Percentiles rank a stretch among this genome's conserved stretches.
These are phyloP conservation scores for Cladophialophora exuberans DNA, from an alignment of 2,329 filamentous ascomycete genomes.

Conservation along the genomic window DNA sequence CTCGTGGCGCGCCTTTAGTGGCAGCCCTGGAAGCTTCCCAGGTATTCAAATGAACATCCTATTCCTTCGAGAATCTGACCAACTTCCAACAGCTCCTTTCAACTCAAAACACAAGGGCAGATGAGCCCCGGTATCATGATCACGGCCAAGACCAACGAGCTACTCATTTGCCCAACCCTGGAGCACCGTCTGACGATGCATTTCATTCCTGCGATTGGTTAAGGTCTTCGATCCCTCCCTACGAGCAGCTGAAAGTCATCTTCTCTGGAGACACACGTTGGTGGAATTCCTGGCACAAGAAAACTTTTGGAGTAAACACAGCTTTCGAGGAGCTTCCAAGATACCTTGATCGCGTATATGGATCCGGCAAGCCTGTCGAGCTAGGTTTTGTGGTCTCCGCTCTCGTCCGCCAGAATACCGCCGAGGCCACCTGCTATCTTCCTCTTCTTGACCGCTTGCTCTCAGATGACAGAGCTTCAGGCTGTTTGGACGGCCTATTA, in stretches of 20 bases:
- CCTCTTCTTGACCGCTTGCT: conserved; percentile 16
- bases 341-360: conserved; percentile 4
- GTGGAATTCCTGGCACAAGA: conserved; percentile 16
- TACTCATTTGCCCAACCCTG: not conserved
- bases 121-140: not conserved
- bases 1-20: conserved; percentile 5
- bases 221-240: conserved; percentile 1
- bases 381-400: conserved; percentile 16
- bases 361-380: not conserved
- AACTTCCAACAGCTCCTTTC: conserved; percentile 5
- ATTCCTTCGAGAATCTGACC: not conserved
- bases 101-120: not conserved
- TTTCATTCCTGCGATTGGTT: conserved; percentile 1
- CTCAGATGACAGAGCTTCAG: conserved; percentile 2
- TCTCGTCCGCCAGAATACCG: conserved; percentile 8
- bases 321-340: conserved; percentile 1
- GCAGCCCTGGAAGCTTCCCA: conserved; percentile 7
- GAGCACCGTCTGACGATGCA: not conserved
- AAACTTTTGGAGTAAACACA: conserved; percentile 9
- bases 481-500: conserved; percentile 5
- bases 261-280: conserved; percentile 7
- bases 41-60: not conserved
- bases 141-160: not conserved
- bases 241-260: not conserved
- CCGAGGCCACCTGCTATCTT: not conserved